Evolutionary conservation across 768 basidiomycete species (phyloP), one percentile per base, ranked within the genome.

Genomic region (Lactarius vividus): DNA sequence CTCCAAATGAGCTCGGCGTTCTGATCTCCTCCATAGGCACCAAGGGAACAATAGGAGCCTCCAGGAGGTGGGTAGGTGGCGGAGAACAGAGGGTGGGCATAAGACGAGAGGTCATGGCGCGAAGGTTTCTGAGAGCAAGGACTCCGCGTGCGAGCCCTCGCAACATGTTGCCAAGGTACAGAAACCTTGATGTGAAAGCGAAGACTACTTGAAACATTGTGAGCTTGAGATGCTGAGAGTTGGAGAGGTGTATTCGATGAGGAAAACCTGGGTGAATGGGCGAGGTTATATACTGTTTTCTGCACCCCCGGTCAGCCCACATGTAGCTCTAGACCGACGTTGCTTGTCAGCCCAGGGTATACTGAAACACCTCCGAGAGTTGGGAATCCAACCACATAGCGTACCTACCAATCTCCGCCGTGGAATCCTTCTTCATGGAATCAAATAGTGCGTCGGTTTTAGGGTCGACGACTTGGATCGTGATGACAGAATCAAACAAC

Each of bases 151-250:
- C 20, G 37, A 66, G 37, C 23, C 26, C 57, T 6, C 42, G 65
- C 23, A 62, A 28, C 20, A 58, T 16, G 28, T 62, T 53, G 31
- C 61, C 49, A 40, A 66, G 39, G 33, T 28, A 18, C 23, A 66
- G 39, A 20, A 66, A 62, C 57, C 65, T 10, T 8, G 65, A 54
- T 0, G 65, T 40, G 57, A 66, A 10, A 5, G 65, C 46, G 52
- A 66, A 10, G 23, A 62, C 9, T 39, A 49, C 10, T 2, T 66
- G 65, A 23, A 59, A 44, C 65, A 66, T 66, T 37, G 61, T 62
- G 13, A 63, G 28, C 4, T 40, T 4, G 61, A 54, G 28, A 39
- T 40, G 18, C n/a, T 55, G 11, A 62, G 23, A 16, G 10, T n/a
- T 8, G 49, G 31, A 40, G 29, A n/a, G 13, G 56, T 35, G 13